Evolutionary conservation across 768 basidiomycete species (phyloP).

Genomic region (Lactarius sanguifluus): DNA sequence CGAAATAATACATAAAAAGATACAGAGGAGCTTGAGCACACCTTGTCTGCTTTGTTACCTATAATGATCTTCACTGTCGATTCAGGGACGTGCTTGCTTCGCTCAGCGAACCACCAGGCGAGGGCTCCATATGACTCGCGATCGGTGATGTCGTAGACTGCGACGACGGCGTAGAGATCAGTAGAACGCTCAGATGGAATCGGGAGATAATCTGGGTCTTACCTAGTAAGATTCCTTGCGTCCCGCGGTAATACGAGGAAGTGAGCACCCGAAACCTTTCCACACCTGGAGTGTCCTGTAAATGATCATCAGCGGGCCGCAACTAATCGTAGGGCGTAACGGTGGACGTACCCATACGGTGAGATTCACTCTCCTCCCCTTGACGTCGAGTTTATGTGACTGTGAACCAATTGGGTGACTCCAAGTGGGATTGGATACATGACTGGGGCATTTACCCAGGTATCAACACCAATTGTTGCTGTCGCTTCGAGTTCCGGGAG

Average conservation of each 20-base stretch:
- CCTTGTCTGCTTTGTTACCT: conserved; percentile 92
- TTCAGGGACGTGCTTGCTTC: conserved; percentile 84
- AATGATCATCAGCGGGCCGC: neutral
- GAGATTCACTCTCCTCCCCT: conserved; percentile 81
- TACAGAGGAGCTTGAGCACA: conserved; percentile 31
- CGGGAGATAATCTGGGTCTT: conserved; percentile 16
- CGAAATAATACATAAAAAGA: neutral
- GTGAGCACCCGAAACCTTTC: conserved; percentile 95
- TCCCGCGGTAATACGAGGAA: conserved; percentile 88
- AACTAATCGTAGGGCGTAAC: neutral
- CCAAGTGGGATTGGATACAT: neutral
- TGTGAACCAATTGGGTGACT: conserved; percentile 32
- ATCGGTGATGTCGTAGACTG: conserved; percentile 93
- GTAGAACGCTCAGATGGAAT: neutral
- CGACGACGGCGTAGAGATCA: neutral
- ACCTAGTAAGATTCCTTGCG: conserved; percentile 78
- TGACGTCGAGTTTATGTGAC: conserved; percentile 88
- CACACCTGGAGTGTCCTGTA: conserved; percentile 90
- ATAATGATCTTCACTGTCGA: conserved; percentile 92
- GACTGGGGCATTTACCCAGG: conserved; percentile 53
- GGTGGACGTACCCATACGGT: conserved; percentile 84
- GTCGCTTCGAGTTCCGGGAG: conserved; percentile 84
- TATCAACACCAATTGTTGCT: conserved; percentile 81
- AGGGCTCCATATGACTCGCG: conserved; percentile 90
- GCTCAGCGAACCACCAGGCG: conserved; percentile 87